These are phyloP conservation scores for Tulasnella sp. DNA, from an alignment of 768 basidiomycete species.

Conservation along the genomic window DNA sequence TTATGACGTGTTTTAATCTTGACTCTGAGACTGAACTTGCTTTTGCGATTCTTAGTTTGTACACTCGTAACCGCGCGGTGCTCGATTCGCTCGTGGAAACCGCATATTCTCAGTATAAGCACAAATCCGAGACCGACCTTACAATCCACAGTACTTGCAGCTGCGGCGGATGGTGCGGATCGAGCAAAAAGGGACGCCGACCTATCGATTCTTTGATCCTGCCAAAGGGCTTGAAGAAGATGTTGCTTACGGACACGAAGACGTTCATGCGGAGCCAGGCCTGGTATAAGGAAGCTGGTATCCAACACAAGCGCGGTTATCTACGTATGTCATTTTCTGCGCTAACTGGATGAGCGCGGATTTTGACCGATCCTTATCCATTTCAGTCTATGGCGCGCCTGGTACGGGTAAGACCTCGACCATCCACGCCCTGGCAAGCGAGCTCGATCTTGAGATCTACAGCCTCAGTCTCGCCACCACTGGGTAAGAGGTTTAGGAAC, in stretches of 20 bases:
- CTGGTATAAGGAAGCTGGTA: constrained; percentile 63
- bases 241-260: constrained; percentile 54
- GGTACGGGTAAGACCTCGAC: constrained; percentile 63
- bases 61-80: constrained; percentile 50
- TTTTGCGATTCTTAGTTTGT: constrained; percentile 45
- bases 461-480: constrained; percentile 57
- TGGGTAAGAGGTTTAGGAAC: constrained; percentile 45
- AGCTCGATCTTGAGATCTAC: constrained; percentile 42
- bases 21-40: not conserved
- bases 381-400: constrained; percentile 54
- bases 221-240: constrained; percentile 52
- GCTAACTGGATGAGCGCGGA: not conserved
- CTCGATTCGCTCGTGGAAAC: constrained; percentile 52
- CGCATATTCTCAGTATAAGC: constrained; percentile 48
- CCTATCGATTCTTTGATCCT: constrained; percentile 60
- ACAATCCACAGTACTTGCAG: constrained; percentile 31
- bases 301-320: constrained; percentile 62
- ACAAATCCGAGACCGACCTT: constrained; percentile 49
- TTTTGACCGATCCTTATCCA: not conserved
- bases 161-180: constrained; percentile 44
- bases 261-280: constrained; percentile 58
- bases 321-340: constrained; percentile 39
- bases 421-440: constrained; percentile 52
- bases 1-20: not conserved
- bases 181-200: constrained; percentile 53